phyloP scores from a whole-genome alignment of 306 rosid species.

The Arachis stenosperma region DNA sequence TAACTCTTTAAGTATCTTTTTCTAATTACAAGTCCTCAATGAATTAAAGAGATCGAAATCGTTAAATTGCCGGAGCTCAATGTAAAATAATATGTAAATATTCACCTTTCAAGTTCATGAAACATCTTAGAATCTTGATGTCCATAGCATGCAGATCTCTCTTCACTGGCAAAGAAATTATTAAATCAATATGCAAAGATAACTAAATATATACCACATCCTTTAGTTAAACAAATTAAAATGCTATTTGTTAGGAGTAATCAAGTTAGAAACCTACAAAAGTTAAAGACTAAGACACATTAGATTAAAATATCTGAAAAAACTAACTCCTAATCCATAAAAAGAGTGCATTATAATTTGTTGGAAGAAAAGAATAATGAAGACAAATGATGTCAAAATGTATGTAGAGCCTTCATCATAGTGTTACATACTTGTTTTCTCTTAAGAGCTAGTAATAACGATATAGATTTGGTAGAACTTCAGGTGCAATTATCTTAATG shows the following conservation, averaged over 20 bases:
- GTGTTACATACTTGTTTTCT: too few relatives aligned
- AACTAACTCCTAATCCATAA: not conserved
- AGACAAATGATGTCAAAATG: not conserved
- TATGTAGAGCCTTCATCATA: too few relatives aligned
- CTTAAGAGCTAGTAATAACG: too few relatives aligned
- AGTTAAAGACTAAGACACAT: not conserved
- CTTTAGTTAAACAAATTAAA: not conserved
- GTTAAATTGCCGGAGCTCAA: too few relatives aligned
- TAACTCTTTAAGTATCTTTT: too few relatives aligned
- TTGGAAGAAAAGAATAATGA: not conserved
- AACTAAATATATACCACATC: not conserved
- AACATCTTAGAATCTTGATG: slow-evolving; percentile 13
- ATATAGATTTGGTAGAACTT: too few relatives aligned
- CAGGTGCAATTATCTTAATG: too few relatives aligned
- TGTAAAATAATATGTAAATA: not conserved
- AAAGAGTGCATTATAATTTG: not conserved
- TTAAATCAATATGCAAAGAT: not conserved
- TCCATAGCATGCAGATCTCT: not conserved
- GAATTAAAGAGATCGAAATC: too few relatives aligned
- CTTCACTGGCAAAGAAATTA: not conserved
- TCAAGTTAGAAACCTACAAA: slow-evolving; percentile 32
- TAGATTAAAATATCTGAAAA: not conserved
- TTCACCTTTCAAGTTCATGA: slow-evolving; percentile 26
- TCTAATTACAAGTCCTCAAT: too few relatives aligned
- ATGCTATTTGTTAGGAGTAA: not conserved